These are phyloP conservation scores for Lophiotrema nucula DNA, from an alignment of 495 filamentous ascomycete genomes.

Conservation along the genomic window DNA sequence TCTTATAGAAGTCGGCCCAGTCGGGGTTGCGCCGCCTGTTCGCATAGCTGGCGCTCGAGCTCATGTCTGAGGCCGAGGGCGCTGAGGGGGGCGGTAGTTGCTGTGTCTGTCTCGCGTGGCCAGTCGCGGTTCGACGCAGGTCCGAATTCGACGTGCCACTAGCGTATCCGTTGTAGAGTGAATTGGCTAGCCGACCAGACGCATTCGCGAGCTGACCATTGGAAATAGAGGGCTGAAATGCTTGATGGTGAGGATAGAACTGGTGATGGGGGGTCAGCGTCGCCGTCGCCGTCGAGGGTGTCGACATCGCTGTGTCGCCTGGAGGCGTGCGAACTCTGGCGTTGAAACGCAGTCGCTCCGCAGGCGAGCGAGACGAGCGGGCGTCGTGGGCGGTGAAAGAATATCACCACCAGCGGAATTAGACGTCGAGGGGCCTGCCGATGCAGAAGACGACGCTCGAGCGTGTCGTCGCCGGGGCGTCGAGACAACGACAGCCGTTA, in stretches of 20 bases:
- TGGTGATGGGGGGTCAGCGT: constrained; percentile 71
- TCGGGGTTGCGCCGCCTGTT: constrained; percentile 45
- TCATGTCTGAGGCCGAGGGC: constrained; percentile 15
- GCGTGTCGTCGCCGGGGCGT: constrained; percentile 12
- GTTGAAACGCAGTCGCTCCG: constrained; percentile 19
- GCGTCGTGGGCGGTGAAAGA: not conserved
- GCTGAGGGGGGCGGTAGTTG: constrained; percentile 19
- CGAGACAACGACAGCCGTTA: constrained; percentile 21
- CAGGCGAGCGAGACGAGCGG: constrained; percentile 2
- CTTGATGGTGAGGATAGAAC: constrained; percentile 67
- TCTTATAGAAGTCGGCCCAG: constrained; percentile 89
- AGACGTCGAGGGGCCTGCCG: not conserved
- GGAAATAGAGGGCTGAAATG: constrained; percentile 50
- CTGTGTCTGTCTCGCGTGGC: constrained; percentile 26
- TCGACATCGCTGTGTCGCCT: constrained; percentile 63
- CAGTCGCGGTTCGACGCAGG: constrained; percentile 36
- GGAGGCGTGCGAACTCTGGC: constrained; percentile 10
- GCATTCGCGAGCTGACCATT: constrained; percentile 30
- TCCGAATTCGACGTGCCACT: constrained; percentile 35
- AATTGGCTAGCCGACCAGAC: constrained; percentile 25
- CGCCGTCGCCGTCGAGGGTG: constrained; percentile 76
- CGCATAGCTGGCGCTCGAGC: constrained; percentile 4
- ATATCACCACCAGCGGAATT: not conserved
- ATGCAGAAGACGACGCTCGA: constrained; percentile 1
- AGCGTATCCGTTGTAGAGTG: constrained; percentile 37